Conservation (phyloP, 1,284 basidiomycete genomes). For the Apiotrichum montevideense region DNA sequence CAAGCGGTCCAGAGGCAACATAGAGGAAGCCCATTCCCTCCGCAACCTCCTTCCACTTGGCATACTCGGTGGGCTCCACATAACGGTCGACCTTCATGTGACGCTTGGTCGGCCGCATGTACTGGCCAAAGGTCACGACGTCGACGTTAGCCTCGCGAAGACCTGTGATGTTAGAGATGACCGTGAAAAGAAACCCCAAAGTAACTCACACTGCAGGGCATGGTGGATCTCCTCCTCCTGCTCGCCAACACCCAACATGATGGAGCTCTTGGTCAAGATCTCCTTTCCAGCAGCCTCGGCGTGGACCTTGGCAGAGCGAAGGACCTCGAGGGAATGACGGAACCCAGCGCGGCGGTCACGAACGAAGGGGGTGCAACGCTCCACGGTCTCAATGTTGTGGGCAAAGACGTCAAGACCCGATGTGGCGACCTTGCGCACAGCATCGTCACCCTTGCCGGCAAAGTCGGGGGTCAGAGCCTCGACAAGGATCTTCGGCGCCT, state of each 20-base stretch:
- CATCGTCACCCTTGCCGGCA: constrained; percentile 60
- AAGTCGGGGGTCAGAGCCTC: constrained; percentile 98
- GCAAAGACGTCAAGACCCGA: constrained; percentile 97
- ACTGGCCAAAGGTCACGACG: constrained; percentile 98
- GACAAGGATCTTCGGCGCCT: constrained; percentile 90
- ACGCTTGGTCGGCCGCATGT: constrained; percentile 97
- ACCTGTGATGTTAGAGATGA: constrained; percentile 52
- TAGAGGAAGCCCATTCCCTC: constrained; percentile 95
- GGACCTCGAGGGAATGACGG: constrained; percentile 77
- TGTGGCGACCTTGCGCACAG: constrained; percentile 75
- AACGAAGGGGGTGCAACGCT: constrained; percentile 87
- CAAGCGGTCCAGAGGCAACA: constrained; percentile 92
- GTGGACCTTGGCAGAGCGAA: constrained; percentile 75
- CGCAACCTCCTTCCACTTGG: constrained; percentile 81
- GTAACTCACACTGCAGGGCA: constrained; percentile 67
- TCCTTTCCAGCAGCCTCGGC: constrained; percentile 71
- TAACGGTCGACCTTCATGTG: constrained; percentile 99
- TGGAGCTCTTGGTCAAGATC: constrained; percentile 91
- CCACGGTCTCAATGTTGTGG: constrained; percentile 95
- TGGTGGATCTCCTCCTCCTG: constrained; percentile 73
- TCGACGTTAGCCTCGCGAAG: constrained; percentile 83
- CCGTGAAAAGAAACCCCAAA: neutral
- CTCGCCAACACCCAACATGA: constrained; percentile 98
- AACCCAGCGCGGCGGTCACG: constrained; percentile 92
- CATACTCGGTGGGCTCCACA: constrained; percentile 88